phyloP scores from a whole-genome alignment of 257 asterid species.

The Nicotiana undulata region DNA sequence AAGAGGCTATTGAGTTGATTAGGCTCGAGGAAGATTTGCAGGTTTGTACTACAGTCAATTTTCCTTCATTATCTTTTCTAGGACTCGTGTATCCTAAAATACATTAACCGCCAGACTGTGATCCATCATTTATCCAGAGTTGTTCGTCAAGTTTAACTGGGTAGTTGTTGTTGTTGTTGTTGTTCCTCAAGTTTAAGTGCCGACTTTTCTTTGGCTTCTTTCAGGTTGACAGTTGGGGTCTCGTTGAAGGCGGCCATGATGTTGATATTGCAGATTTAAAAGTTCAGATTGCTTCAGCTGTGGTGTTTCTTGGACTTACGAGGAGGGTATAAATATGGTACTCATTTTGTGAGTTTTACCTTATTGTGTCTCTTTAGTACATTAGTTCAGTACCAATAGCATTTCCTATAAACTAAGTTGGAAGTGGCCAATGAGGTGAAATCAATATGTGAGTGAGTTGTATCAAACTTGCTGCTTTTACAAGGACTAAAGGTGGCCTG shows the following conservation, averaged over 20 bases:
- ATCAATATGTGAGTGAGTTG: background rate
- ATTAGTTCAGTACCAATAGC: background rate
- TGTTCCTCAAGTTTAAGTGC: background rate
- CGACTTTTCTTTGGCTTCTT: background rate
- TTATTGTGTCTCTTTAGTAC: background rate
- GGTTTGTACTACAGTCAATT: constrained; percentile 23
- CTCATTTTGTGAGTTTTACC: background rate
- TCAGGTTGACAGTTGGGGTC: constrained; percentile 69
- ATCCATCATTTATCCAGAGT: background rate
- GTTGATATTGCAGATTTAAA: constrained; percentile 89
- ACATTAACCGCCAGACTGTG: background rate
- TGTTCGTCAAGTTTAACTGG: background rate
- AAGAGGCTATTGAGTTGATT: constrained; percentile 76
- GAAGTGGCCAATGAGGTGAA: background rate
- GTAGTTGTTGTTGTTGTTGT: too few relatives aligned
- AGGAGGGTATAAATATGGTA: constrained; percentile 34
- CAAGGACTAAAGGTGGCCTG: background rate
- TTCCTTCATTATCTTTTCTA: background rate
- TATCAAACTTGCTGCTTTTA: background rate
- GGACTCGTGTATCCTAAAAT: background rate
- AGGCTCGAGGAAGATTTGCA: constrained; percentile 96
- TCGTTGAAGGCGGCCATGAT: constrained; percentile 99
- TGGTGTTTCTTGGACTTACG: constrained; percentile 77
- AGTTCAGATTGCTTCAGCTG: constrained; percentile 78
- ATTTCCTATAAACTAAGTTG: background rate